phyloP scores from a whole-genome alignment of 2,329 filamentous ascomycete species.

The Fusarium concolor region DNA sequence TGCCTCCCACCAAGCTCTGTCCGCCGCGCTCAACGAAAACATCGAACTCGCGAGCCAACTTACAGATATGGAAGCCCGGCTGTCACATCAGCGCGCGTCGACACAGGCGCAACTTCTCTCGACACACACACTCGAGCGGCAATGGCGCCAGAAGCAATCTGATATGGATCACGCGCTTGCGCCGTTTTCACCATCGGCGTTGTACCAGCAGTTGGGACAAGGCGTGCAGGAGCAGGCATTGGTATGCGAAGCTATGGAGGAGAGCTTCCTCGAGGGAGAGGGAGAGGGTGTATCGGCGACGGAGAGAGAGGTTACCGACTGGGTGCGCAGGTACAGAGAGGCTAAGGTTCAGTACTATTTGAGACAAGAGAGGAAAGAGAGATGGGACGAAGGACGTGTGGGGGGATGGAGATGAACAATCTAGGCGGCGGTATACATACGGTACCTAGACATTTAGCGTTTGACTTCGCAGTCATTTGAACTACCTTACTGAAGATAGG shows the following conservation, averaged over 20 bases:
- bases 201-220: constrained; percentile 84
- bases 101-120: constrained; percentile 86
- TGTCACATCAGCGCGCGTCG: constrained; percentile 71
- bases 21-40: constrained; percentile 76
- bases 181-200: constrained; percentile 85
- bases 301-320: constrained; percentile 87
- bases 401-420: constrained; percentile 82
- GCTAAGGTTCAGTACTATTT: constrained; percentile 82
- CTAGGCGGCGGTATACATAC: not conserved
- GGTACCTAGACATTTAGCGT: not conserved
- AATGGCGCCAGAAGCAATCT: constrained; percentile 88
- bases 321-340: constrained; percentile 84
- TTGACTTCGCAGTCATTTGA: not conserved
- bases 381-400: constrained; percentile 96
- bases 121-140: constrained; percentile 87
- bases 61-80: constrained; percentile 67
- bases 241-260: constrained; percentile 85
- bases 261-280: constrained; percentile 84
- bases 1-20: constrained; percentile 73
- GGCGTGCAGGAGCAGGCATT: constrained; percentile 84
- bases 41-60: constrained; percentile 74
- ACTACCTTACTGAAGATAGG: not conserved
- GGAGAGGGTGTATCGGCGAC: constrained; percentile 61
- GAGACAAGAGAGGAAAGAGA: constrained; percentile 85
- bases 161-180: constrained; percentile 88